Percentiles rank a stretch among this genome's conserved stretches.
phyloP scores from a whole-genome alignment of 2,329 filamentous ascomycete genomes.

The Fusarium sp. region DNA sequence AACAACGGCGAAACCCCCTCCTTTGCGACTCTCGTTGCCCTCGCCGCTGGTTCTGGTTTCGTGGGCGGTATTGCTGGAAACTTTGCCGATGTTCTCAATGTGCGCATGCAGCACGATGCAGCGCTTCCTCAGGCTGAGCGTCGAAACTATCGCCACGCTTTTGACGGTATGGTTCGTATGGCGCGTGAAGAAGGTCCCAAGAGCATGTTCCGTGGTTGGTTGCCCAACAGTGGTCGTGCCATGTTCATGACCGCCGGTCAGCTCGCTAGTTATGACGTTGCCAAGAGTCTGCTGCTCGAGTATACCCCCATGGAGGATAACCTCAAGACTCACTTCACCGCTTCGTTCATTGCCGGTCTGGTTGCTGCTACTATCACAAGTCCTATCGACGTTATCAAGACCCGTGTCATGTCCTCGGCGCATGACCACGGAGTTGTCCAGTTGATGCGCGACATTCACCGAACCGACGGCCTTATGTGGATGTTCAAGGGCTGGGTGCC shows the following conservation, averaged over 20 bases:
- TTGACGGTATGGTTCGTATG: constrained; percentile 90
- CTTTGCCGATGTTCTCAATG: constrained; percentile 95
- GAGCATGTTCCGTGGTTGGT: constrained; percentile 85
- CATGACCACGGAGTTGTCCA: constrained; percentile 63
- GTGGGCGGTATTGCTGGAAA: constrained; percentile 91
- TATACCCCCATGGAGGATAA: constrained; percentile 75
- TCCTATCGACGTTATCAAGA: constrained; percentile 91
- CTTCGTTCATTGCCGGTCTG: constrained; percentile 81
- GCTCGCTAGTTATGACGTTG: constrained; percentile 84
- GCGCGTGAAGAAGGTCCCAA: constrained; percentile 81
- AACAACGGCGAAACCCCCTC: constrained; percentile 64
- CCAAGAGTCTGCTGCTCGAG: constrained; percentile 76
- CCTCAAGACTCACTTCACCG: constrained; percentile 81
- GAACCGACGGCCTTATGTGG: constrained; percentile 79
- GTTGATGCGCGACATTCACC: constrained; percentile 74
- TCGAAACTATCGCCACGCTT: constrained; percentile 88
- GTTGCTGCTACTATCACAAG: constrained; percentile 87
- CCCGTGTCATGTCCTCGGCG: constrained; percentile 80
- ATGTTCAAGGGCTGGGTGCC: constrained; percentile 93
- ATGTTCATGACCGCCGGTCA: constrained; percentile 90
- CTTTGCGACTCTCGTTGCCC: constrained; percentile 80
- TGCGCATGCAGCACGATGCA: constrained; percentile 96
- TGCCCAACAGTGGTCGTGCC: constrained; percentile 83
- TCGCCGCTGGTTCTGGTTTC: constrained; percentile 86
- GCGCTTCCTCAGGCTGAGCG: constrained; percentile 78